These are phyloP conservation scores for Monosiga brevicollis DNA, from an alignment of 78 protist species.

Conservation along the genomic window DNA sequence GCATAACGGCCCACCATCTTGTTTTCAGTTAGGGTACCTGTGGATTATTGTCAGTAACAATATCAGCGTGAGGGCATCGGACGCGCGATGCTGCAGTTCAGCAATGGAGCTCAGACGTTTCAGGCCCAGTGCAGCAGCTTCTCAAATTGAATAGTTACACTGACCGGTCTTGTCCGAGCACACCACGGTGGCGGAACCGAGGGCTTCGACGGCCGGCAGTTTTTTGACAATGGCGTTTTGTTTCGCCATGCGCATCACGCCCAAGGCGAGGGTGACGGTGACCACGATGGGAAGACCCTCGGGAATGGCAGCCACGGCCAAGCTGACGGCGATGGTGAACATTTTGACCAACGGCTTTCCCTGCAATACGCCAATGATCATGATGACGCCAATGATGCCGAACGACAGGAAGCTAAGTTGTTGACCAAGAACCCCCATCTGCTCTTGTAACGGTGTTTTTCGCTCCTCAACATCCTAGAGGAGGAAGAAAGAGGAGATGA, in stretches of 20 bases:
- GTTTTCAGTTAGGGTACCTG: conserved; percentile 91
- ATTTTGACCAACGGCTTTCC: conserved; percentile 33
- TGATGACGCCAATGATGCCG: conserved; percentile 37
- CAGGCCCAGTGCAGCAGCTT: neutral
- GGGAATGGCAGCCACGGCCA: conserved; percentile 88
- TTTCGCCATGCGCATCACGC: conserved; percentile 44
- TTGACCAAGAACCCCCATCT: conserved; percentile 69
- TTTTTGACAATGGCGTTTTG: conserved; percentile 29
- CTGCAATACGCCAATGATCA: conserved; percentile 27
- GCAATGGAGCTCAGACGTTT: too few species aligned
- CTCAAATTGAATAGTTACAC: conserved; percentile 6
- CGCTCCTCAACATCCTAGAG: conserved; percentile 16
- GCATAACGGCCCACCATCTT: too few species aligned
- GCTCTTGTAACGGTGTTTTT: conserved; percentile 53
- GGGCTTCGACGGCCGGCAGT: conserved; percentile 74
- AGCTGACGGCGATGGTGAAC: conserved; percentile 68
- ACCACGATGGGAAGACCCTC: conserved; percentile 91
- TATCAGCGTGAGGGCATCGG: too few species aligned
- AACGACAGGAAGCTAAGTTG: conserved; percentile 44
- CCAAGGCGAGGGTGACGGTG: conserved; percentile 36
- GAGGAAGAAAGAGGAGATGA: neutral
- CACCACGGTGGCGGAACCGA: conserved; percentile 75
- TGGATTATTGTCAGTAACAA: too few species aligned
- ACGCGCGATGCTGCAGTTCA: too few species aligned
- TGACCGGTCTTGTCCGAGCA: conserved; percentile 94